Conservation (phyloP, 768 basidiomycete genomes). For the Boletellus emodensis region DNA sequence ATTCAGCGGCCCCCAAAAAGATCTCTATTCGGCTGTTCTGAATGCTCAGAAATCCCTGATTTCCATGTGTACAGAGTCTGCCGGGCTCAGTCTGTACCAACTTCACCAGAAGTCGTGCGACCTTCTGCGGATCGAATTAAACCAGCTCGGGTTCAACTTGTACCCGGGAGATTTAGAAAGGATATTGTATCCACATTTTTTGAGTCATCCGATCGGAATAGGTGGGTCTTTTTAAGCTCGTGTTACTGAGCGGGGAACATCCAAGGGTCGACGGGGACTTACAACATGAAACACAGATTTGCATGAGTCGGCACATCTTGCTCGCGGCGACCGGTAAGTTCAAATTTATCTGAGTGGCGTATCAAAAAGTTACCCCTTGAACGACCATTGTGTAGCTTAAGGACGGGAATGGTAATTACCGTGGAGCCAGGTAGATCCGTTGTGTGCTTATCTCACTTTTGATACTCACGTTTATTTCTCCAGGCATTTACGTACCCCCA, state of each 20-base stretch:
- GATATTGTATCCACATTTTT: slow-evolving; percentile 83
- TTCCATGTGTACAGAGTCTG: slow-evolving; percentile 52
- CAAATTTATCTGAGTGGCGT: not conserved
- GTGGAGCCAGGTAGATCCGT: slow-evolving; percentile 70
- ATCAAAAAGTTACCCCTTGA: slow-evolving; percentile 1
- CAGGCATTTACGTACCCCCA: slow-evolving; percentile 87
- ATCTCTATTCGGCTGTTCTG: slow-evolving; percentile 79
- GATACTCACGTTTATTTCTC: slow-evolving; percentile 7
- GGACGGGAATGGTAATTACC: slow-evolving; percentile 87
- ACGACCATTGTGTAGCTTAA: slow-evolving; percentile 44
- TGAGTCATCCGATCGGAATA: slow-evolving; percentile 91
- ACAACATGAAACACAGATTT: slow-evolving; percentile 52
- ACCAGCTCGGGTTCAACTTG: slow-evolving; percentile 49
- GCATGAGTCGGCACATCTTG: slow-evolving; percentile 74
- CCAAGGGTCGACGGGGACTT: slow-evolving; percentile 7
- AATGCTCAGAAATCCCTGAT: slow-evolving; percentile 68
- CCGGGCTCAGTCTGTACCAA: slow-evolving; percentile 60
- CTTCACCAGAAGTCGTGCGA: slow-evolving; percentile 74
- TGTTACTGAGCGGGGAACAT: not conserved
- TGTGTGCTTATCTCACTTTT: not conserved
- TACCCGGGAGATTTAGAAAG: slow-evolving; percentile 59
- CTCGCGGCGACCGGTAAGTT: slow-evolving; percentile 51
- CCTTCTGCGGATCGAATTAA: slow-evolving; percentile 65
- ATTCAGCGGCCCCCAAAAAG: slow-evolving; percentile 76
- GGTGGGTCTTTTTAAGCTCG: slow-evolving; percentile 41